Percentiles rank a stretch among this genome's conserved stretches.
These are phyloP conservation scores for Suhomyces coccinellae DNA, from an alignment of 1,139 yeast species.

Conservation along the genomic window DNA sequence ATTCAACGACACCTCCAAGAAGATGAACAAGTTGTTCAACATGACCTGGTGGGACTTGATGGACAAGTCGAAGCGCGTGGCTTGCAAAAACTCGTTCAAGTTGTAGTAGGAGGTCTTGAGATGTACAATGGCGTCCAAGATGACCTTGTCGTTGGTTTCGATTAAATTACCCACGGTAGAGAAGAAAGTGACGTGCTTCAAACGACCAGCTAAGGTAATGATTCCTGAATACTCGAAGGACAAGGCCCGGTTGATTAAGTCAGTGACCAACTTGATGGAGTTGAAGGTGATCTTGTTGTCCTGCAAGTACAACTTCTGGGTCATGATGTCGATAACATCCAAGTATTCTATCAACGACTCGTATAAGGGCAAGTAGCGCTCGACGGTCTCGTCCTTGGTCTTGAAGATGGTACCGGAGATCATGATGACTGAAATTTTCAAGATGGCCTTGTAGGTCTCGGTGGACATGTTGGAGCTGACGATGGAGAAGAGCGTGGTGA, in stretches of 20 bases:
- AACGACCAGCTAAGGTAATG: conserved; percentile 45
- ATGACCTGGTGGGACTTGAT: conserved; percentile 44
- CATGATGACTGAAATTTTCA: conserved; percentile 45
- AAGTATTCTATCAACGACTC: conserved; percentile 44
- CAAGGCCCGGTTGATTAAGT: conserved; percentile 45
- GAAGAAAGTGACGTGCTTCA: conserved; percentile 48
- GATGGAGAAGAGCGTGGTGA: conserved; percentile 45
- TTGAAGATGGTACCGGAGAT: conserved; percentile 48
- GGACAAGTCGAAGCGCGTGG: conserved; percentile 40
- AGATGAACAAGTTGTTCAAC: conserved; percentile 43
- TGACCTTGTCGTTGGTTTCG: conserved; percentile 40
- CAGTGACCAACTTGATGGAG: conserved; percentile 49
- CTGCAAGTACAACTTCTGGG: conserved; percentile 41
- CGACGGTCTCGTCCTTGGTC: conserved; percentile 34
- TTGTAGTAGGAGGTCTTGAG: conserved; percentile 40
- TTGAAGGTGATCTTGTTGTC: conserved; percentile 48
- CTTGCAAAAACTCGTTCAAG: conserved; percentile 39
- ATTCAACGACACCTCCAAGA: conserved; percentile 44
- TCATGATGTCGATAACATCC: conserved; percentile 44
- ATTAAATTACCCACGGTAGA: conserved; percentile 41
- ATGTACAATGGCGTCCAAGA: conserved; percentile 33
- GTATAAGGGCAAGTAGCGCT: conserved; percentile 40
- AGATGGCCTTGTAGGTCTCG: conserved; percentile 51
- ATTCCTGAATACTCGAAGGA: conserved; percentile 41
- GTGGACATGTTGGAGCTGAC: conserved; percentile 47